These are phyloP conservation scores for Purpureocillium lavendulum DNA, from an alignment of 2,329 filamentous ascomycete species.

Conservation along the genomic window DNA sequence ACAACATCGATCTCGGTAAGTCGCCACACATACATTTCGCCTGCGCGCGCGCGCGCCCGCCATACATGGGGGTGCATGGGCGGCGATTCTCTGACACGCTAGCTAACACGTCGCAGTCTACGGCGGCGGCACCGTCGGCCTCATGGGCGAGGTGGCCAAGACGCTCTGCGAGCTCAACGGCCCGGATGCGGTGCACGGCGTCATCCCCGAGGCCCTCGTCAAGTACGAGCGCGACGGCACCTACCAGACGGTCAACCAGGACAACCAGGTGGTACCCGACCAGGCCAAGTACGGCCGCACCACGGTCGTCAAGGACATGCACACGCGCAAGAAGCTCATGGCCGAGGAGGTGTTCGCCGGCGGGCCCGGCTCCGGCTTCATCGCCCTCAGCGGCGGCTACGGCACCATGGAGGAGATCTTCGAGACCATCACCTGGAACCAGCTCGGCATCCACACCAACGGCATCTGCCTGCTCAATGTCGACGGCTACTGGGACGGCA, in stretches of 20 bases:
- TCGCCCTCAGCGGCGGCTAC: conserved; percentile 82
- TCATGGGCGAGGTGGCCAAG: conserved; percentile 91
- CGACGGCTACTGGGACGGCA: conserved; percentile 84
- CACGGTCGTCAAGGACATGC: conserved; percentile 91
- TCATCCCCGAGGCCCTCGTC: conserved; percentile 83
- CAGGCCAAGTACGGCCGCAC: conserved; percentile 67
- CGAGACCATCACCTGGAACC: conserved; percentile 89
- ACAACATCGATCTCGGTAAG: conserved; percentile 67
- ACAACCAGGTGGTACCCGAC: conserved; percentile 52
- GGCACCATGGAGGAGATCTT: conserved; percentile 95
- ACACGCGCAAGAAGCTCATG: conserved; percentile 92
- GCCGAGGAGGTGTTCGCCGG: conserved; percentile 76
- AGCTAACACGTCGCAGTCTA: conserved; percentile 58
- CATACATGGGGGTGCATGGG: no score
- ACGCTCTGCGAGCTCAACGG: conserved; percentile 79
- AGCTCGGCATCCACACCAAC: conserved; percentile 79
- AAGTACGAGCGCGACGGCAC: conserved; percentile 63
- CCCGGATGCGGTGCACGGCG: conserved; percentile 76
- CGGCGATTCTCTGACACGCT: no score
- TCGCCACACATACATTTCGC: conserved; percentile 5
- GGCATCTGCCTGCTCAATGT: conserved; percentile 81
- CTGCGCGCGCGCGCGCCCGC: not conserved
- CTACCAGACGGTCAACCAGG: conserved; percentile 34
- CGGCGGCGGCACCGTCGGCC: conserved; percentile 84
- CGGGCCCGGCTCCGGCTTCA: conserved; percentile 77